phyloP scores from a whole-genome alignment of 148 eudicot genomes.

The Pouteria glomerata region DNA sequence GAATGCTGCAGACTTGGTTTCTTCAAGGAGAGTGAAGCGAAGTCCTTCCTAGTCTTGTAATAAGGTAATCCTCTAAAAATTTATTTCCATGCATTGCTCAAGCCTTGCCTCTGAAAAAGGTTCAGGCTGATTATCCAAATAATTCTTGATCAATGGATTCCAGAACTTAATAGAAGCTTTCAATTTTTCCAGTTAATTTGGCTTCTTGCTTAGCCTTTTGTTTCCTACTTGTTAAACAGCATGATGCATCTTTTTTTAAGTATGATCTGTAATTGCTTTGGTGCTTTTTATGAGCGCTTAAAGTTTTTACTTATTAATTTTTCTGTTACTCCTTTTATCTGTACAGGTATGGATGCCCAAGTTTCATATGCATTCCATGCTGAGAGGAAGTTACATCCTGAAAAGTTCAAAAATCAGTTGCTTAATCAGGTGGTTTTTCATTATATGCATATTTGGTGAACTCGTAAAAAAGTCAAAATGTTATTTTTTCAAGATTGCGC shows the following conservation, averaged over 20 bases:
- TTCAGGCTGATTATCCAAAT: constrained; percentile 7
- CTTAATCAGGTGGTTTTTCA: constrained; percentile 38
- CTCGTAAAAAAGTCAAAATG: background rate
- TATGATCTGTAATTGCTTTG: background rate
- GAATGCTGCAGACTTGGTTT: background rate
- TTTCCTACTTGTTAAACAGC: background rate
- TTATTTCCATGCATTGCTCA: background rate
- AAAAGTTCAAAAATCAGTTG: constrained; percentile 46
- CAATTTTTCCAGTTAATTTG: background rate
- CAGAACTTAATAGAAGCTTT: background rate
- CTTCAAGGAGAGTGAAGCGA: background rate
- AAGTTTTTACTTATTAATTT: background rate
- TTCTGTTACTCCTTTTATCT: background rate
- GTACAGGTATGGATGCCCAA: constrained; percentile 62
- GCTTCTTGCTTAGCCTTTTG: background rate
- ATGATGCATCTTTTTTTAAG: background rate
- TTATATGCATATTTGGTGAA: constrained; percentile 2
- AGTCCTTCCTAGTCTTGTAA: background rate
- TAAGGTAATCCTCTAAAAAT: background rate
- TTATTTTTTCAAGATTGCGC: background rate
- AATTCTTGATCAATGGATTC: background rate
- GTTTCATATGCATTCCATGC: constrained; percentile 57
- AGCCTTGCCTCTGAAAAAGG: background rate
- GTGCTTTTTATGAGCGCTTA: background rate
- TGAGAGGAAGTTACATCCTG: constrained; percentile 48